A percentile compares a stretch with the other conserved stretches of the same genome.
Evolutionary conservation across 305 asterid species (phyloP).

Genomic region (Nicotiana rustica): DNA sequence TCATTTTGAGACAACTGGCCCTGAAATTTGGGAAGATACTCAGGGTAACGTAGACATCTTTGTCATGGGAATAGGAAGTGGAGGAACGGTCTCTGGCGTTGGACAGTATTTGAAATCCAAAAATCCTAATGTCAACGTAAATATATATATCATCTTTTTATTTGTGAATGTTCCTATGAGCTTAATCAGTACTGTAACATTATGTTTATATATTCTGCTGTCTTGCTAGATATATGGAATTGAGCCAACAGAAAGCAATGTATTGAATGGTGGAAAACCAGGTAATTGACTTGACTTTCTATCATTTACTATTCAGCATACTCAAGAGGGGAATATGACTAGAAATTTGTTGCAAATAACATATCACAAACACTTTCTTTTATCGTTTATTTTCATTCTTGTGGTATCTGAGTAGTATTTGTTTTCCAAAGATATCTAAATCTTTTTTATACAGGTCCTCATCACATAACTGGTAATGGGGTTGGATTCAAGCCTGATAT

Average conservation of each 20-base stretch:
- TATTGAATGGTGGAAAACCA: conserved; percentile 96
- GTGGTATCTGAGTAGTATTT: neutral
- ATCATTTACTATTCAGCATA: neutral
- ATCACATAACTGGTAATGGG: conserved; percentile 90
- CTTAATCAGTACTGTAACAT: neutral
- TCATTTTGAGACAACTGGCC: conserved; percentile 97
- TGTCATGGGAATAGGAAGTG: conserved; percentile 94
- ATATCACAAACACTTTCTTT: neutral
- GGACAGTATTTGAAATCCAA: conserved; percentile 82
- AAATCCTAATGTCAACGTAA: conserved; percentile 81
- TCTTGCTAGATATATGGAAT: conserved; percentile 77
- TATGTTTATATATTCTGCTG: neutral
- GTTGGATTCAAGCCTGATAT: conserved; percentile 98
- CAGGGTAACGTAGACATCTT: conserved; percentile 88
- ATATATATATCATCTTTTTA: neutral
- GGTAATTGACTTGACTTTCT: conserved; percentile 46
- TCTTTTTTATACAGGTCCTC: conserved; percentile 68
- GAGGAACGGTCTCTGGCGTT: conserved; percentile 96
- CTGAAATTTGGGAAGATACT: conserved; percentile 98
- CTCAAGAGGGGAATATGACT: neutral
- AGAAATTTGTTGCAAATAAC: neutral
- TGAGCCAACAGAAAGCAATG: conserved; percentile 88
- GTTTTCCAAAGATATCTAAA: neutral
- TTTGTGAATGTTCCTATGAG: neutral
- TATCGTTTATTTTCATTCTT: neutral